These are phyloP conservation scores for Leccinum disarticulatum DNA, from an alignment of 768 basidiomycete species.

Conservation along the genomic window DNA sequence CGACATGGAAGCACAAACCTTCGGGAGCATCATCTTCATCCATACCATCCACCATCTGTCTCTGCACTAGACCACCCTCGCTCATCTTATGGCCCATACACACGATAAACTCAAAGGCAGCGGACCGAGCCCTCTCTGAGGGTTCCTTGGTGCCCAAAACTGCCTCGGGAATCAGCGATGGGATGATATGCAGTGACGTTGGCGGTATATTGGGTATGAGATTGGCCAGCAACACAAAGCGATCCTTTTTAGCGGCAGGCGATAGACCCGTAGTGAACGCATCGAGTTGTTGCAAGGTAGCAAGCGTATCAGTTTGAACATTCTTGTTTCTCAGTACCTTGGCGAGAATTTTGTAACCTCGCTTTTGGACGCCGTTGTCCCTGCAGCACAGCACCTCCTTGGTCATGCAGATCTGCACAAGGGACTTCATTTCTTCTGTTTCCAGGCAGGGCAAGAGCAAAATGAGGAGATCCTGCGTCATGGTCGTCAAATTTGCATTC, in stretches of 20 bases:
- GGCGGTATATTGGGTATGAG: constrained; percentile 70
- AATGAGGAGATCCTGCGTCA: constrained; percentile 82
- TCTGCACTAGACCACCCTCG: constrained; percentile 78
- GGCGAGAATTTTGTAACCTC: constrained; percentile 85
- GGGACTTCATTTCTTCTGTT: constrained; percentile 51
- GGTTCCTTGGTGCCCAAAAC: constrained; percentile 96
- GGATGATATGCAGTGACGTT: constrained; percentile 77
- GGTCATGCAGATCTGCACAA: constrained; percentile 72
- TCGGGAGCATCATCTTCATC: constrained; percentile 61
- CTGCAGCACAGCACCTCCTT: constrained; percentile 66
- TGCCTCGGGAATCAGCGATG: constrained; percentile 88
- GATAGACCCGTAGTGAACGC: constrained; percentile 62
- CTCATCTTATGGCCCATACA: constrained; percentile 93
- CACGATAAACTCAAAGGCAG: constrained; percentile 88
- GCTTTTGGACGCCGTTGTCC: constrained; percentile 93
- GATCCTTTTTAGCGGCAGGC: constrained; percentile 92
- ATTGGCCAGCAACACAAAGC: constrained; percentile 69
- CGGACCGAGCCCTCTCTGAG: constrained; percentile 85
- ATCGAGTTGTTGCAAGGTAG: constrained; percentile 64
- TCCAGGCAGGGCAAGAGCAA: constrained; percentile 79
- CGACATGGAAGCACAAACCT: constrained; percentile 26
- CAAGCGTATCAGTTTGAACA: constrained; percentile 52
- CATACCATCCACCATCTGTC: constrained; percentile 79
- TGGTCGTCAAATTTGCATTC: constrained; percentile 49
- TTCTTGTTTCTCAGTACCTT: constrained; percentile 69